These are phyloP conservation scores for Ensete glaucum DNA, from an alignment of 176 grass and related monocot genomes.

Conservation along the genomic window DNA sequence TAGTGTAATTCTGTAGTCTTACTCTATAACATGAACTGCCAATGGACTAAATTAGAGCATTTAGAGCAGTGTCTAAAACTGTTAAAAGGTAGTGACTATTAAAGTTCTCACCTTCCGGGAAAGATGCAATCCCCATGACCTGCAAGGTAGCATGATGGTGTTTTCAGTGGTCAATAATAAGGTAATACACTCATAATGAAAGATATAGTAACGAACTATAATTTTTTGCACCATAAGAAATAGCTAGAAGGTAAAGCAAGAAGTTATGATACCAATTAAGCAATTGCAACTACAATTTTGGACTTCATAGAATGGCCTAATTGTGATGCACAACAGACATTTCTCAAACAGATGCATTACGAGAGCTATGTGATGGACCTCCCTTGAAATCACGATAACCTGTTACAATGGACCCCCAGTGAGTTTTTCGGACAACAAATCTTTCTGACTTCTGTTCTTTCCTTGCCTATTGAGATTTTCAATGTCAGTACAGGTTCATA, in stretches of 20 bases:
- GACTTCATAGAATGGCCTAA: too few species aligned
- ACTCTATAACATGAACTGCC: not conserved
- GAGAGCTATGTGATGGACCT: too few species aligned
- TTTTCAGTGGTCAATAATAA: not conserved
- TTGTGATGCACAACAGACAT: too few species aligned
- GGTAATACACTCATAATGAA: not conserved
- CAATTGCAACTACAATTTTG: not conserved
- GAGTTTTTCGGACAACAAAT: too few species aligned
- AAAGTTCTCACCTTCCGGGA: slow-evolving; percentile 10
- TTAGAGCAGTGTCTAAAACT: not conserved
- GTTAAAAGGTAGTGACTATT: not conserved
- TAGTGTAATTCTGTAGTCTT: too few species aligned
- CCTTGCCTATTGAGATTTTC: too few species aligned
- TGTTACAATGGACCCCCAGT: too few species aligned
- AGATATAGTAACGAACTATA: not conserved
- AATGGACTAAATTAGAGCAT: not conserved
- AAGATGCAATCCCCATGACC: slow-evolving; percentile 5
- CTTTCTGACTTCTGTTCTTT: too few species aligned
- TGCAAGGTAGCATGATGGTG: not conserved
- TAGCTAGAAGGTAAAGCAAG: not conserved
- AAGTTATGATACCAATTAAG: not conserved
- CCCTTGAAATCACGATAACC: too few species aligned
- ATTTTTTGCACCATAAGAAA: not conserved
- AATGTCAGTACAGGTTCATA: too few species aligned
- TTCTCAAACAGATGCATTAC: too few species aligned